These are phyloP conservation scores for Cladosporium colombiae DNA, from an alignment of 2,329 filamentous ascomycete species.

Conservation along the genomic window DNA sequence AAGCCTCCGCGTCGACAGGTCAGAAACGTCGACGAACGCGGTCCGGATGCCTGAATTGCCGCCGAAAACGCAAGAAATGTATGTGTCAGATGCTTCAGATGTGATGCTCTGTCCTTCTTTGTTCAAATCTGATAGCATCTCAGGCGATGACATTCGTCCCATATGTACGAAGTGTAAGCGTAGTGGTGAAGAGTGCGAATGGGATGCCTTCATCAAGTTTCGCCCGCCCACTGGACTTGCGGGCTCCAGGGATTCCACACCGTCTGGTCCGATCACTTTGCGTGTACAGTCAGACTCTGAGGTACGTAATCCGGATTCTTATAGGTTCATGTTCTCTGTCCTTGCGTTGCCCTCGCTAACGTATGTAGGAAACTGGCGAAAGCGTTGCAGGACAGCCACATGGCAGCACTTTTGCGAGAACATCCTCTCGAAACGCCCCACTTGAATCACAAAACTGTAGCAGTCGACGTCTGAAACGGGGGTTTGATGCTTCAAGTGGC, in stretches of 20 bases:
- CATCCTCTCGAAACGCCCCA: background rate
- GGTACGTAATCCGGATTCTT: background rate
- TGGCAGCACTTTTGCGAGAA: background rate
- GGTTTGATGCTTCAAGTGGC: background rate
- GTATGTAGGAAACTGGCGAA: background rate
- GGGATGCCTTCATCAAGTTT: slow-evolving; percentile 16
- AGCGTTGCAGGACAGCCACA: background rate
- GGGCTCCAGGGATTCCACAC: background rate
- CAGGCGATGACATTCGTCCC: slow-evolving; percentile 11
- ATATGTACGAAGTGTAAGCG: slow-evolving; percentile 8
- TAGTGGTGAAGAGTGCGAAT: slow-evolving; percentile 5
- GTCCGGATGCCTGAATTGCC: slow-evolving; percentile 19
- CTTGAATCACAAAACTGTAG: background rate
- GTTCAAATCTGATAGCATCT: background rate
- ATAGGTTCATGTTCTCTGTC: background rate
- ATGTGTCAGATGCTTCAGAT: background rate
- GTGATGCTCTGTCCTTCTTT: background rate
- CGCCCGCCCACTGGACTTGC: slow-evolving; percentile 8
- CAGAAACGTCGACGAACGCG: slow-evolving; percentile 14
- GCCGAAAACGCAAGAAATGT: slow-evolving; percentile 20
- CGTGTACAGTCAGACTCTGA: background rate
- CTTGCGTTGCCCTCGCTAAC: background rate
- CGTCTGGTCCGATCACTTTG: background rate
- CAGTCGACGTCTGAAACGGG: background rate
- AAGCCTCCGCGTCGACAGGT: slow-evolving; percentile 8